Percentiles rank a stretch among this genome's conserved stretches.
phyloP scores from a whole-genome alignment of 1,284 basidiomycete genomes.

The Pseudozyma flocculosa region DNA sequence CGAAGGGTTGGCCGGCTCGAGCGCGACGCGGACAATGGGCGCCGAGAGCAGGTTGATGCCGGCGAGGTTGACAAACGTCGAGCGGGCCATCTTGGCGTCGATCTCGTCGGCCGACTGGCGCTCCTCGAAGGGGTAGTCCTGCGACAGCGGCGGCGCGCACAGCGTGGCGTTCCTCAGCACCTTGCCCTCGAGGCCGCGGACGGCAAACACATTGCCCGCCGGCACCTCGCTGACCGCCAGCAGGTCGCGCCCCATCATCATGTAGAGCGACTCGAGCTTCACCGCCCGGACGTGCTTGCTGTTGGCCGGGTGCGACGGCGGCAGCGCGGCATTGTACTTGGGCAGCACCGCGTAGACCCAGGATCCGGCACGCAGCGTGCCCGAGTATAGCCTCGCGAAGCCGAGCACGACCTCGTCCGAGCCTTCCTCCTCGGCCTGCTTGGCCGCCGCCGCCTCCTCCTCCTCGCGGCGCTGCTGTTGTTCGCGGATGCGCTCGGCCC shows the following conservation, averaged over 20 bases:
- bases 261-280: conserved; percentile 77
- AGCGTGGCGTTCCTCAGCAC: conserved; percentile 89
- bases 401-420: conserved; percentile 63
- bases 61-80: conserved; percentile 48
- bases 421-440: conserved; percentile 11
- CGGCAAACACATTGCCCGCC: conserved; percentile 95
- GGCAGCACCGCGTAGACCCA: conserved; percentile 75
- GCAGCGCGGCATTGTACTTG: conserved; percentile 76
- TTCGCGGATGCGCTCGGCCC: conserved; percentile 11
- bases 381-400: conserved; percentile 91
- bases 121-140: conserved; percentile 19
- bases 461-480: conserved; percentile 57
- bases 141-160: conserved; percentile 63
- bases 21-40: conserved; percentile 91
- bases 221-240: conserved; percentile 77
- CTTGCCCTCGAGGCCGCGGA: conserved; percentile 83
- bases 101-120: conserved; percentile 8
- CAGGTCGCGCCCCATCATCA: conserved; percentile 97
- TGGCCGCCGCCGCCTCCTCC: conserved; percentile 15
- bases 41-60: conserved; percentile 60
- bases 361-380: conserved; percentile 71
- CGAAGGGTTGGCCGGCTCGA: conserved; percentile 80
- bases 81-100: conserved; percentile 11
- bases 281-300: conserved; percentile 68
- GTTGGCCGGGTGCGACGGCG: conserved; percentile 67